Percentiles rank a stretch among this genome's conserved stretches.
These are phyloP conservation scores for Echinosophora koreensis DNA, from an alignment of 306 rosid genomes.

Conservation along the genomic window DNA sequence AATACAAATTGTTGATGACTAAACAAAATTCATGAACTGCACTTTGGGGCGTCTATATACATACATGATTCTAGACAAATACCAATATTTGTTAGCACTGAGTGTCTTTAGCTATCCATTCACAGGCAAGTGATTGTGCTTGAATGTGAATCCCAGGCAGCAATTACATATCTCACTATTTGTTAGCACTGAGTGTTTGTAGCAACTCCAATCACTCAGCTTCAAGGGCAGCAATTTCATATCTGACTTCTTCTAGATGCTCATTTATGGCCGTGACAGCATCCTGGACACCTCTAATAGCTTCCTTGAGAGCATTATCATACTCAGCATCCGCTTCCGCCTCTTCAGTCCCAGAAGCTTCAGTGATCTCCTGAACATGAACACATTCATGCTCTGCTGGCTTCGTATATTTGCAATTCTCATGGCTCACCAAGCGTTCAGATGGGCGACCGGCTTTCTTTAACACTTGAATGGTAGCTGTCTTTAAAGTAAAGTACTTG, in stretches of 20 bases:
- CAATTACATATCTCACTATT: background rate
- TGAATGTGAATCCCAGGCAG: conserved; percentile 32
- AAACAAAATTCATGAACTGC: conserved; percentile 38
- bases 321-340: conserved; percentile 91
- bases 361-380: conserved; percentile 84
- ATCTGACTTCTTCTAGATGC: conserved; percentile 91
- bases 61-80: conserved; percentile 41
- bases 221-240: conserved; percentile 91
- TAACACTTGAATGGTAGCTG: conserved; percentile 82
- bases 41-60: conserved; percentile 45
- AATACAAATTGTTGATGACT: background rate
- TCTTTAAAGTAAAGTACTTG: conserved; percentile 57
- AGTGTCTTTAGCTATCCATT: conserved; percentile 22
- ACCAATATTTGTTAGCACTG: conserved; percentile 23
- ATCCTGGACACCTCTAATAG: conserved; percentile 90
- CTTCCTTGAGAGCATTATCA: conserved; percentile 90
- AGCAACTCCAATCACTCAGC: conserved; percentile 43
- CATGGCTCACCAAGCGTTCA: conserved; percentile 83
- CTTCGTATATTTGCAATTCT: conserved; percentile 74
- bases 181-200: no score
- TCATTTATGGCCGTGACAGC: conserved; percentile 83
- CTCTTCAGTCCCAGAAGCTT: conserved; percentile 87
- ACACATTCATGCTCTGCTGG: conserved; percentile 78
- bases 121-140: conserved; percentile 28
- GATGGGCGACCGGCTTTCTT: conserved; percentile 91